A percentile compares a stretch with the other conserved stretches of the same genome.
Evolutionary conservation across 257 asterid genomes (phyloP).

Genomic region (Rhazya stricta): DNA sequence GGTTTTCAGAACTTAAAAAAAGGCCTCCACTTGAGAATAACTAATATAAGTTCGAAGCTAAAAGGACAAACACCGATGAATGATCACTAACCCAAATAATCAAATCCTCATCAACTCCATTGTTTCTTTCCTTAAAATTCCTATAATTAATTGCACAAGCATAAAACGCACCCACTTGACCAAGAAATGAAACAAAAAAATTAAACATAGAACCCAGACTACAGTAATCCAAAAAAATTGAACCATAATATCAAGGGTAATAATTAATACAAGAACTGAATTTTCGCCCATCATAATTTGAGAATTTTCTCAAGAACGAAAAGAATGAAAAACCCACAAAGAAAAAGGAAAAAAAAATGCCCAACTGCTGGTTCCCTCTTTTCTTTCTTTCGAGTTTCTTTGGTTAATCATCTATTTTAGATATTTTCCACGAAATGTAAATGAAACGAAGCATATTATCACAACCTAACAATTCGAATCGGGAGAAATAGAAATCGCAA

Average conservation of each 20-base stretch:
- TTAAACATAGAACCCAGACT: not conserved
- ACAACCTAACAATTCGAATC: slow-evolving; percentile 11
- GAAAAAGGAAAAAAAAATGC: not conserved
- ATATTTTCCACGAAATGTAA: slow-evolving; percentile 4
- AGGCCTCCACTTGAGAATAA: not conserved
- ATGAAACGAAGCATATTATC: not conserved
- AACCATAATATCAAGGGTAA: not conserved
- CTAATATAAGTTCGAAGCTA: not conserved
- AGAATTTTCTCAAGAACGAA: not conserved
- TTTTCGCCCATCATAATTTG: not conserved
- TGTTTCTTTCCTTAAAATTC: not conserved
- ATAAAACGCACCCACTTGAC: not conserved
- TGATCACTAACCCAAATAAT: not conserved
- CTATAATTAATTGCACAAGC: not conserved
- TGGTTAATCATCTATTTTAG: not conserved
- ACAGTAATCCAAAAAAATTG: not conserved
- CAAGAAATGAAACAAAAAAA: not conserved
- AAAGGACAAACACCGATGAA: not conserved
- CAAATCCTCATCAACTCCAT: not conserved
- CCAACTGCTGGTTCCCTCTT: not conserved
- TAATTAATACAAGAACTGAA: not conserved
- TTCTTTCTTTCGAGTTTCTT: not conserved
- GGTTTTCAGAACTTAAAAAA: not conserved
- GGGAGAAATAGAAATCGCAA: slow-evolving; percentile 8
- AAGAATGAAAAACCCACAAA: not conserved